Conservation (phyloP, 2,329 filamentous ascomycete genomes). For the Exophiala calicioides region DNA sequence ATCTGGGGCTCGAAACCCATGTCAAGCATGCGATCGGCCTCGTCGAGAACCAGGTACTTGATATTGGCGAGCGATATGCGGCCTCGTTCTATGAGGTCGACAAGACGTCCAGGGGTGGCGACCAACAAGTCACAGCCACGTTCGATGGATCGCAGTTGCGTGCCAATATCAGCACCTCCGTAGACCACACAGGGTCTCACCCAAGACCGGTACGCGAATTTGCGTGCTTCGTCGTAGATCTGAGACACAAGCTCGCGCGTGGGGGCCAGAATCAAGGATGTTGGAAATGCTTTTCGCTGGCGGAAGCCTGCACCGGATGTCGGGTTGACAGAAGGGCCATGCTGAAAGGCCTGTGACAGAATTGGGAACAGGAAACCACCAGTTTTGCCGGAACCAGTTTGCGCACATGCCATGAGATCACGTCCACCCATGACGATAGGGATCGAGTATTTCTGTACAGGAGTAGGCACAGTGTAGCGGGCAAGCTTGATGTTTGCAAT, state of each 20-base stretch:
- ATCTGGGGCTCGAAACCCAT: conserved; percentile 99
- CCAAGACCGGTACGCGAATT: conserved; percentile 99
- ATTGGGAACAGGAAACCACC: conserved; percentile 99
- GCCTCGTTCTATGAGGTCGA: conserved; percentile 97
- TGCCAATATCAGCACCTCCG: conserved; percentile 97
- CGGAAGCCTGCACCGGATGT: conserved; percentile 74
- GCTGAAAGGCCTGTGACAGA: conserved; percentile 92
- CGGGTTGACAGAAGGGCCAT: conserved; percentile 74
- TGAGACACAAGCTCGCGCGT: conserved; percentile 98
- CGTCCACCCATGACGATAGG: conserved; percentile 97
- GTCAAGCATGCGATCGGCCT: conserved; percentile 99
- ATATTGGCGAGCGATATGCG: conserved; percentile 97
- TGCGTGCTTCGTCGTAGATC: conserved; percentile 96
- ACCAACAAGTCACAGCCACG: conserved; percentile 95
- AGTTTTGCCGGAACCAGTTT: conserved; percentile 99
- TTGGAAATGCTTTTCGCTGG: conserved; percentile 97
- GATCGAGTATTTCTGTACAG: conserved; percentile 99
- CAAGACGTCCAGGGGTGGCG: conserved; percentile 93
- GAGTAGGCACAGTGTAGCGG: conserved; percentile 92
- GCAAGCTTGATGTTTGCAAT: conserved; percentile 90
- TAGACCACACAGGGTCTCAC: conserved; percentile 98
- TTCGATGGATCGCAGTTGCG: conserved; percentile 97
- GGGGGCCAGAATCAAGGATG: conserved; percentile 90
- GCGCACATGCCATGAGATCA: conserved; percentile 98
- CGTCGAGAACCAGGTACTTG: conserved; percentile 97